Base-by-base conservation (phyloP, 1,284 basidiomycete genomes). In the Moesziomyces globuligerus region DNA sequence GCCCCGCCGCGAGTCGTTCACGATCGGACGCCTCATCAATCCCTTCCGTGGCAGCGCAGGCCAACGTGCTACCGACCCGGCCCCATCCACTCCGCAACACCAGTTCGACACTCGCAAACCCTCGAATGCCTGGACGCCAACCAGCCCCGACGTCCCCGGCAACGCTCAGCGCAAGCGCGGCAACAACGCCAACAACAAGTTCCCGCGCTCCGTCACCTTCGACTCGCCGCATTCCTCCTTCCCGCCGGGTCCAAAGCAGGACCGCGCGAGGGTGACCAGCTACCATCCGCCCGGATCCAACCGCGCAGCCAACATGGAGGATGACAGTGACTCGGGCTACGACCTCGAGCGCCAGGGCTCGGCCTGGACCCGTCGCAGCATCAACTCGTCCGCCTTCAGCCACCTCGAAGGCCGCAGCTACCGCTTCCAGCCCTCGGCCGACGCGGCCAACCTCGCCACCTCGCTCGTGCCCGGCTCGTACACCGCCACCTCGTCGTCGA, bases 341-440 rank as follows among this genome's bases (percentile, higher is more conserved):
- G 69, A 72, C 37, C 23, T 72, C n/a, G 69, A 72, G 42, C 53
- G 69, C 6, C 69, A 68, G 15, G 54, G 47, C 41, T 23, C 51
- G 10, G 58, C 47, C 3, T 59, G 47, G 53, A 55, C 41, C 25
- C 54, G 57, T 38, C 58, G 52, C 41, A 55, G 62, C 36, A 46
- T 61, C 53, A 72, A 67, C 39, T 59, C 59, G 24, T 72, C 69
- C 26, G 69, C 73, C 10, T 77, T 75, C 53, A 77, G 75, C 53
- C 49, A 65, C 23, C 67, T 80, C n/a, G 76, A 80, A 48, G 78
- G 78, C 1, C 58, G 78, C 10, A 80, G 75, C 55, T 76, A 79
- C 42, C 61, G 68, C 7, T 71, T 66, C 24, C 68, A 71, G 42
- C 68, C 42, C 17, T 47, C 55, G 8, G 58, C 72, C 23, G 74